A percentile compares a stretch with the other conserved stretches of the same genome.
These are phyloP conservation scores for Zasmidium cellare DNA, from an alignment of 2,329 filamentous ascomycete species.

Conservation along the genomic window DNA sequence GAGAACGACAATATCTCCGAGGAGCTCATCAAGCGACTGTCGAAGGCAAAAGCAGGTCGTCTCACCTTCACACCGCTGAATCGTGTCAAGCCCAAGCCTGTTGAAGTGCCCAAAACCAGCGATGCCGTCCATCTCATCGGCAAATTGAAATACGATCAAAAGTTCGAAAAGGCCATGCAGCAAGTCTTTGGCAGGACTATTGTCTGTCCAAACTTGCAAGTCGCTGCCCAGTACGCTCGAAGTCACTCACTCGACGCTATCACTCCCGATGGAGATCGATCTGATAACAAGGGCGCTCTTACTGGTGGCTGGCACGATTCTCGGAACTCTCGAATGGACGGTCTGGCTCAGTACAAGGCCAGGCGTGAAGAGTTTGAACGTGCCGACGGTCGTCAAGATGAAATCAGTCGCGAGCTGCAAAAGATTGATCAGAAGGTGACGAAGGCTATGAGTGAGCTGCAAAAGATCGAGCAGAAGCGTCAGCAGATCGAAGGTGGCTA, in stretches of 20 bases:
- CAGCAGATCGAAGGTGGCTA: constrained; percentile 79
- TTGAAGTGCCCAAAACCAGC: constrained; percentile 78
- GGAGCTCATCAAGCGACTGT: constrained; percentile 74
- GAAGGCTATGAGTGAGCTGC: constrained; percentile 75
- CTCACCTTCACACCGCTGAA: constrained; percentile 95
- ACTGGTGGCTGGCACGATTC: constrained; percentile 93
- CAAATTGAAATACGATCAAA: constrained; percentile 76
- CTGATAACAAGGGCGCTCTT: constrained; percentile 91
- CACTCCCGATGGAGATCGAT: constrained; percentile 90
- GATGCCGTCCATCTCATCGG: constrained; percentile 85
- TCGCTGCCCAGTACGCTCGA: constrained; percentile 87
- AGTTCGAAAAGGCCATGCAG: constrained; percentile 81
- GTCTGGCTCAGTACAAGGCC: constrained; percentile 71
- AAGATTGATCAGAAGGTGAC: constrained; percentile 87
- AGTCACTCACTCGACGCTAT: constrained; percentile 91
- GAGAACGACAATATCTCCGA: constrained; percentile 88
- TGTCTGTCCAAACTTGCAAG: constrained; percentile 83
- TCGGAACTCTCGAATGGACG: constrained; percentile 81
- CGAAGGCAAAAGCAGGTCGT: constrained; percentile 76
- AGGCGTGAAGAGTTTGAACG: constrained; percentile 74
- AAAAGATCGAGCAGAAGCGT: constrained; percentile 77
- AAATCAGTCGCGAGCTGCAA: constrained; percentile 71
- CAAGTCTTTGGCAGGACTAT: constrained; percentile 96
- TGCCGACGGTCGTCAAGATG: constrained; percentile 62
- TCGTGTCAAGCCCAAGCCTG: constrained; percentile 68